These are phyloP conservation scores for Mycocentrospora acerina DNA, from an alignment of 2,329 filamentous ascomycete genomes.

Conservation along the genomic window DNA sequence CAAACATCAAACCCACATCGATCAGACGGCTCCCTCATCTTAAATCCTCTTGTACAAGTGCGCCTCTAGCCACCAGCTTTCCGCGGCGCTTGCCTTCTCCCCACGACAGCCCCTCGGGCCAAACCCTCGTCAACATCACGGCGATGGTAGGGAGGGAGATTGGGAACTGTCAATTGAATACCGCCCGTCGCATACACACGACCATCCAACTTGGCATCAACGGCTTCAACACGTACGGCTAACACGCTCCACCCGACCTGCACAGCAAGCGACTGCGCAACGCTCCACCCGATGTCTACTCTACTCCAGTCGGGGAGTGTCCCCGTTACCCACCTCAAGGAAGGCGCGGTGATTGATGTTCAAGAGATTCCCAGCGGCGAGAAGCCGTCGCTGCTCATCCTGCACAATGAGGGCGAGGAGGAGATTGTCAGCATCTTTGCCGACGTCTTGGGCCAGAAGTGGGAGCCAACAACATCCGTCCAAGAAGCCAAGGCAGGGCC, in stretches of 20 bases:
- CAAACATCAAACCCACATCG: slow-evolving; percentile 34
- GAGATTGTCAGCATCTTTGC: slow-evolving; percentile 74
- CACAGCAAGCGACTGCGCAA: slow-evolving; percentile 15
- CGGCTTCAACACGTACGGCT: slow-evolving; percentile 47
- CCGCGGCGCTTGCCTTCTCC: slow-evolving; percentile 27
- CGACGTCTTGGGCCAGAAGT: slow-evolving; percentile 75
- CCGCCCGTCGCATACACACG: slow-evolving; percentile 43
- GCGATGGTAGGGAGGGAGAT: slow-evolving; percentile 41
- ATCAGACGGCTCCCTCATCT: slow-evolving; percentile 30
- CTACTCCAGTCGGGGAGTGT: slow-evolving; percentile 40
- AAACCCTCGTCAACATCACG: slow-evolving; percentile 26
- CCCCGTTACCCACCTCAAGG: slow-evolving; percentile 34
- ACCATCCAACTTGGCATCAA: slow-evolving; percentile 44
- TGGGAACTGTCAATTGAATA: slow-evolving; percentile 37
- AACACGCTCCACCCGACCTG: slow-evolving; percentile 18
- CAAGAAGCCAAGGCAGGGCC: slow-evolving; percentile 57
- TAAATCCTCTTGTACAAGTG: slow-evolving; percentile 30
- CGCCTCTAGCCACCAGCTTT: slow-evolving; percentile 21
- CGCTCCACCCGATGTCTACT: slow-evolving; percentile 37
- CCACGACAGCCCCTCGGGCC: slow-evolving; percentile 28
- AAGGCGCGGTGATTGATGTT: slow-evolving; percentile 35
- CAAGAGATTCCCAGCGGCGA: slow-evolving; percentile 33
- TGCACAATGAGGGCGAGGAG: slow-evolving; percentile 72
- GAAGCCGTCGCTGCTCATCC: slow-evolving; percentile 51
- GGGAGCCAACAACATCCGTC: slow-evolving; percentile 60